phyloP scores from a whole-genome alignment of 192 early-diverging fungal species.

The Coemansia sp. region DNA sequence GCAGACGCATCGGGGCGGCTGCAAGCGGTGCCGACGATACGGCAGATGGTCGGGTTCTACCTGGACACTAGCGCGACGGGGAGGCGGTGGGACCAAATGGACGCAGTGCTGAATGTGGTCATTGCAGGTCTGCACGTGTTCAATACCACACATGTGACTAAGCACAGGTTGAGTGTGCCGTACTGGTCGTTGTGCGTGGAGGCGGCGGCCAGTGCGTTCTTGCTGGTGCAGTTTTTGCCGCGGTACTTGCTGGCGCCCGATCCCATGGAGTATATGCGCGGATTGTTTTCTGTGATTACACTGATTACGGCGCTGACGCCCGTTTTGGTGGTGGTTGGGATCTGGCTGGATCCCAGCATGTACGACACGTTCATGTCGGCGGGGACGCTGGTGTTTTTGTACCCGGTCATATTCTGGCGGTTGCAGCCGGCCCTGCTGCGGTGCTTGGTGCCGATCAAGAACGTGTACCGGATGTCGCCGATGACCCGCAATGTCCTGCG shows the following conservation, averaged over 20 bases:
- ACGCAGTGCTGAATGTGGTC: conserved; percentile 53
- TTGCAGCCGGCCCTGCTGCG: conserved; percentile 64
- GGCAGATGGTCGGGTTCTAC: conserved; percentile 57
- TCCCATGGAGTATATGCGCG: conserved; percentile 50
- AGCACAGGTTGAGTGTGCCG: conserved; percentile 51
- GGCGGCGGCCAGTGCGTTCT: conserved; percentile 43
- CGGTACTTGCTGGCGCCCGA: conserved; percentile 64
- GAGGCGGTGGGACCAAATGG: conserved; percentile 64
- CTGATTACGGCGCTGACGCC: conserved; percentile 63
- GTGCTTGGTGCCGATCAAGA: conserved; percentile 68
- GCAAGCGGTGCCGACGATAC: conserved; percentile 47
- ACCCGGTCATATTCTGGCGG: conserved; percentile 71
- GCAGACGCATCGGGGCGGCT: conserved; percentile 28
- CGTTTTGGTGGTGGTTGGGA: conserved; percentile 49
- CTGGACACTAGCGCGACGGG: conserved; percentile 57
- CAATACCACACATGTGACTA: conserved; percentile 57
- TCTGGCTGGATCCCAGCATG: conserved; percentile 38
- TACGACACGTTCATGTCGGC: conserved; percentile 65
- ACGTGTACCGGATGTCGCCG: conserved; percentile 58
- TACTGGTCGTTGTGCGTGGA: conserved; percentile 48
- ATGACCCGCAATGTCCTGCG: conserved; percentile 68
- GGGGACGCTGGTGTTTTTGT: conserved; percentile 56
- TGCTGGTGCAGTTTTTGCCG: conserved; percentile 66
- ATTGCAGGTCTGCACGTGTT: conserved; percentile 59
- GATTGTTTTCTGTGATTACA: conserved; percentile 60